These are phyloP conservation scores for Fusarium praegraminearum DNA, from an alignment of 2,329 filamentous ascomycete genomes.

Conservation along the genomic window DNA sequence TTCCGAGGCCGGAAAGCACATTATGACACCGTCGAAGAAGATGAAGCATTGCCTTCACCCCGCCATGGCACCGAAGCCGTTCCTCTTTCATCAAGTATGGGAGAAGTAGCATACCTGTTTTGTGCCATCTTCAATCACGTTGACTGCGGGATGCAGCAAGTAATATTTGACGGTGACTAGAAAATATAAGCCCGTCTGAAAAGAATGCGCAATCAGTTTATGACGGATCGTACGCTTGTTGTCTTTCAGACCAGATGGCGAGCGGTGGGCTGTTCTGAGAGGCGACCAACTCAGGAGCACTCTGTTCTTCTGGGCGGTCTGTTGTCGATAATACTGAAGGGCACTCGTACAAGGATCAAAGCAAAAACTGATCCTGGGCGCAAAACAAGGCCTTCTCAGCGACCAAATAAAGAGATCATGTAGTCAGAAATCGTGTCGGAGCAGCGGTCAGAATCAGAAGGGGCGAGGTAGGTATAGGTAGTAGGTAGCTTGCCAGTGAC, in stretches of 20 bases:
- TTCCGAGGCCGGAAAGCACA: conserved; percentile 1
- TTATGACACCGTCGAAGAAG: not conserved
- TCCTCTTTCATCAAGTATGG: conserved; percentile 11
- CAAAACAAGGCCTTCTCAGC: conserved; percentile 39
- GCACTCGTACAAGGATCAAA: conserved; percentile 25
- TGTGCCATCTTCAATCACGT: conserved; percentile 50
- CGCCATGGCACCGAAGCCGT: conserved; percentile 25
- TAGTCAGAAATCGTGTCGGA: conserved; percentile 37
- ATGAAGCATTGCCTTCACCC: conserved; percentile 25
- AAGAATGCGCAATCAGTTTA: conserved; percentile 15
- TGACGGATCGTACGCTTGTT: conserved; percentile 21
- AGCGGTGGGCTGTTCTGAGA: conserved; percentile 30
- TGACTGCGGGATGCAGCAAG: conserved; percentile 23
- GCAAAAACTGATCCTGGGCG: conserved; percentile 32
- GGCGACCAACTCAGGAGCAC: conserved; percentile 34
- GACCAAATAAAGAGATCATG: conserved; percentile 38
- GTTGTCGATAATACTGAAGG: conserved; percentile 11
- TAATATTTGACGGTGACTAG: conserved; percentile 14
- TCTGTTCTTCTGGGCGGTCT: conserved; percentile 36
- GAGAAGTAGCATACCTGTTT: conserved; percentile 47
- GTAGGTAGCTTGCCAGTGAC: conserved; percentile 37
- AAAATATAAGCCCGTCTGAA: conserved; percentile 16
- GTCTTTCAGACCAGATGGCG: conserved; percentile 24
- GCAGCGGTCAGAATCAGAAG: conserved; percentile 41
- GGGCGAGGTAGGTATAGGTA: conserved; percentile 20